Evolutionary conservation across 768 basidiomycete species (phyloP), one percentile per base, ranked within the genome.

Genomic region (Suillus discolor): DNA sequence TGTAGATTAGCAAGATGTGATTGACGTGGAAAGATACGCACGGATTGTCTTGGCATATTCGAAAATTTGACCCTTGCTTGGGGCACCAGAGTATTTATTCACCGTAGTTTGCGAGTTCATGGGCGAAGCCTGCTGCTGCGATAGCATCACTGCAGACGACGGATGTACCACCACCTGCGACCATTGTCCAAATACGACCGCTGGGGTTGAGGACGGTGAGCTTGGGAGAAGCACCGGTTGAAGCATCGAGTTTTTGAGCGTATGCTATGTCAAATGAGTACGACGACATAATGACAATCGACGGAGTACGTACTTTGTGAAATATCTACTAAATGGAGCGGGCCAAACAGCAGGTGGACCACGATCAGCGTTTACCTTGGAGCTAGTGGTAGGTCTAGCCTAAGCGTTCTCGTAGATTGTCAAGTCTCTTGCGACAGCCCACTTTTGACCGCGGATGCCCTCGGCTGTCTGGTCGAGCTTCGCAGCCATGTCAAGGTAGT

Each of bases 381-480:
- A 74, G 28, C 78, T 75, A 74, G 84, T 81, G 65, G 75, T 76
- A 36, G 69, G 11, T 44, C 41, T 67, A 54, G 79, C 77, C 9
- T 83, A 74, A 57, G 80, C 81, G 23, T 78, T 71, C 70, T 91
- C 89, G 74, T 92, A 89, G 36, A 94, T 82, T 41, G 89, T 85
- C 64, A 92, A 79, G 78, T 99, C 97, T 72, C 97, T 90, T 59
- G 97, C 96, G 72, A 99, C 90, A 42, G 97, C 94, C 97, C 97
- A 99, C 82, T 97, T 99, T 72, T 94, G 94, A 28, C 97, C 97
- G 74, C 94, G 96, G 74, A 99, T 93, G 75, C 89, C 96, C 80
- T 99, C 97, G 53, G 97, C 97, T 8, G 97, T 99, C 82, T 98
- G 97, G 77, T 99, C 97, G 69, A 99, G 91, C 84, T 99, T 99